phyloP scores from a whole-genome alignment of 352 stramenopile genomes.

The Stephanocyclus meneghinianus region DNA sequence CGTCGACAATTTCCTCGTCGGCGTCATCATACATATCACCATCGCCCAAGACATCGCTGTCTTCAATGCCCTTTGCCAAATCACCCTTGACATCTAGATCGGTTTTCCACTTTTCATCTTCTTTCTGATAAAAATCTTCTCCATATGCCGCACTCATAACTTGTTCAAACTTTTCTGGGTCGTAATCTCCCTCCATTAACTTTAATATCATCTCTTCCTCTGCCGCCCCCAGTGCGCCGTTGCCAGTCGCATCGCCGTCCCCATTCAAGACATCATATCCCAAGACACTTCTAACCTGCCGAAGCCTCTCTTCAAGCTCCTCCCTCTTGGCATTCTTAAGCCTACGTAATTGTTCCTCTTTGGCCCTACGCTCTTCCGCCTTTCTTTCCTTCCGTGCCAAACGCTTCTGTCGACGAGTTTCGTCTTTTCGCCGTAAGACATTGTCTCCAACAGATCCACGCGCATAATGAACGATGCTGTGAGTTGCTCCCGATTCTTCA shows the following conservation, averaged over 20 bases:
- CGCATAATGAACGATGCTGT: conserved; percentile 80
- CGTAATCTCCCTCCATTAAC: conserved; percentile 92
- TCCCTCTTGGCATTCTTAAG: conserved; percentile 98
- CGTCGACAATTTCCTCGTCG: conserved; percentile 36
- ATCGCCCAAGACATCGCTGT: conserved; percentile 57
- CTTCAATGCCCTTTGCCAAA: conserved; percentile 61
- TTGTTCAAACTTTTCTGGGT: conserved; percentile 95
- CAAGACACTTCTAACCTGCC: conserved; percentile 87
- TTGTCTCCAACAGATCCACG: conserved; percentile 59
- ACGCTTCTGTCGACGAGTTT: conserved; percentile 93
- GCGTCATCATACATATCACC: conserved; percentile 65
- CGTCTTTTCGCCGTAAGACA: conserved; percentile 93
- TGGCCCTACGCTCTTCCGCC: conserved; percentile 91
- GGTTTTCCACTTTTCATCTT: conserved; percentile 80
- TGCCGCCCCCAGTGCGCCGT: conserved; percentile 39
- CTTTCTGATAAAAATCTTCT: conserved; percentile 96
- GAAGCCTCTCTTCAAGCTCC: conserved; percentile 92
- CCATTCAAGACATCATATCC: conserved; percentile 42
- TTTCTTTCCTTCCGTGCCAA: conserved; percentile 91
- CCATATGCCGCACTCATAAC: conserved; percentile 96
- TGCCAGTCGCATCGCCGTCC: conserved; percentile 19
- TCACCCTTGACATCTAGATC: conserved; percentile 75
- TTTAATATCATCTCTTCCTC: conserved; percentile 83
- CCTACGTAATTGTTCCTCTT: conserved; percentile 94
- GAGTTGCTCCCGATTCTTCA: conserved; percentile 81